A percentile compares a stretch with the other conserved stretches of the same genome.
Evolutionary conservation across 805 yeast genomes (phyloP).

Genomic region (Grigorovia transvaalensis): DNA sequence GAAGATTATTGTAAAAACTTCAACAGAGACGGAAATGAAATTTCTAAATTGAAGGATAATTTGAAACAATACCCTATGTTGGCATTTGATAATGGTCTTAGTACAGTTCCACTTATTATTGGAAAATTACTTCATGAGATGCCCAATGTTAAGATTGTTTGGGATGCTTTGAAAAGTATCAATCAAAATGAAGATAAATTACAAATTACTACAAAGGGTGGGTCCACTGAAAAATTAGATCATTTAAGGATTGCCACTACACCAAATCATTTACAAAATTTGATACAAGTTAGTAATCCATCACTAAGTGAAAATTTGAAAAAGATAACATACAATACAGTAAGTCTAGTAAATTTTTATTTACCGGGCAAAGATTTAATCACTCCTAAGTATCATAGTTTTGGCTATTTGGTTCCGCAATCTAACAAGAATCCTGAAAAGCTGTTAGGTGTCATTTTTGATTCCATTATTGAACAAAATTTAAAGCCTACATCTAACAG

Average conservation of each 20-base stretch:
- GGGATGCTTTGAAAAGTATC: slow-evolving; percentile 7
- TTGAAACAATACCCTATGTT: slow-evolving; percentile 54
- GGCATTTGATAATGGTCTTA: slow-evolving; percentile 46
- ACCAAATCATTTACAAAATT: slow-evolving; percentile 31
- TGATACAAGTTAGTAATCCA: slow-evolving; percentile 18
- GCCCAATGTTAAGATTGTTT: slow-evolving; percentile 27
- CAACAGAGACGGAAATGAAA: slow-evolving; percentile 30
- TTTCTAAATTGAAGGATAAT: slow-evolving; percentile 28
- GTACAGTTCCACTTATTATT: slow-evolving; percentile 39
- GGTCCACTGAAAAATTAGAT: slow-evolving; percentile 30
- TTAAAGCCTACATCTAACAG: slow-evolving; percentile 21
- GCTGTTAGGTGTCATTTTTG: slow-evolving; percentile 80
- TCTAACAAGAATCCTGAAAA: slow-evolving; percentile 38
- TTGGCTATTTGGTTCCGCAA: slow-evolving; percentile 79
- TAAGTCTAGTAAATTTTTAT: slow-evolving; percentile 63
- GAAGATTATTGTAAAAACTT: slow-evolving; percentile 32
- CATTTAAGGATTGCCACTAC: slow-evolving; percentile 53
- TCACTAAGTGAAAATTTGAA: slow-evolving; percentile 15
- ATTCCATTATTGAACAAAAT: slow-evolving; percentile 68
- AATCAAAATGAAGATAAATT: not conserved
- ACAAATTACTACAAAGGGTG: not conserved
- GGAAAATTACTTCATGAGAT: slow-evolving; percentile 28
- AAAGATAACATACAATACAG: slow-evolving; percentile 30
- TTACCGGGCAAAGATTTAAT: slow-evolving; percentile 37
- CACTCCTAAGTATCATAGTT: slow-evolving; percentile 44